Evolutionary conservation across 192 early-diverging fungal genomes (phyloP).

Genomic region (Coemansia sp.): DNA sequence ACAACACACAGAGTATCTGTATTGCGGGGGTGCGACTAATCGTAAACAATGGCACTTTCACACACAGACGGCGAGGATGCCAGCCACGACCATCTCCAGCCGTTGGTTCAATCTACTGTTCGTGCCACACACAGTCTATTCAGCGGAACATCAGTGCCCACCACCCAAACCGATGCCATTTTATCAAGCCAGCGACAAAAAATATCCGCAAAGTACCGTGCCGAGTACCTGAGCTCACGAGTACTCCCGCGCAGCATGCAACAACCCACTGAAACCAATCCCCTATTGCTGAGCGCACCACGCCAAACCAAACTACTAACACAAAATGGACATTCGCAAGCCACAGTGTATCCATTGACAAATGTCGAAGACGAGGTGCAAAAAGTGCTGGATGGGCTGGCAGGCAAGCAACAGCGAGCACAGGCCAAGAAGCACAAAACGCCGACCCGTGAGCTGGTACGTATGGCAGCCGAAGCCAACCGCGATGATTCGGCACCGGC

Average conservation of each 20-base stretch:
- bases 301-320: constrained; percentile 11
- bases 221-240: constrained; percentile 44
- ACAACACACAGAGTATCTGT: too few species aligned
- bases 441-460: constrained; percentile 33
- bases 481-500: constrained; percentile 16
- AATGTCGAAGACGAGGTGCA: constrained; percentile 42
- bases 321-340: neutral
- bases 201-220: constrained; percentile 36
- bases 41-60: neutral
- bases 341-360: neutral
- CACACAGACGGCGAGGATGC: neutral
- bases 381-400: constrained; percentile 35
- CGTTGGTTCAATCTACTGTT: neutral
- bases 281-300: neutral
- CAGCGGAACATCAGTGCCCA: constrained; percentile 11
- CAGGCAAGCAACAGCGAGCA: constrained; percentile 25
- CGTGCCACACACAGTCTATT: constrained; percentile 27
- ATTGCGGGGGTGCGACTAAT: too few species aligned
- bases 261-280: neutral
- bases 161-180: neutral
- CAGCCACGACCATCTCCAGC: neutral
- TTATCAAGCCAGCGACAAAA: constrained; percentile 4
- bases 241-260: constrained; percentile 17
- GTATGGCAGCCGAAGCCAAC: constrained; percentile 23
- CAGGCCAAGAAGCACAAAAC: constrained; percentile 29